Conservation (phyloP, 1,284 basidiomycete genomes). For the Coniferiporia sulphurascens region DNA sequence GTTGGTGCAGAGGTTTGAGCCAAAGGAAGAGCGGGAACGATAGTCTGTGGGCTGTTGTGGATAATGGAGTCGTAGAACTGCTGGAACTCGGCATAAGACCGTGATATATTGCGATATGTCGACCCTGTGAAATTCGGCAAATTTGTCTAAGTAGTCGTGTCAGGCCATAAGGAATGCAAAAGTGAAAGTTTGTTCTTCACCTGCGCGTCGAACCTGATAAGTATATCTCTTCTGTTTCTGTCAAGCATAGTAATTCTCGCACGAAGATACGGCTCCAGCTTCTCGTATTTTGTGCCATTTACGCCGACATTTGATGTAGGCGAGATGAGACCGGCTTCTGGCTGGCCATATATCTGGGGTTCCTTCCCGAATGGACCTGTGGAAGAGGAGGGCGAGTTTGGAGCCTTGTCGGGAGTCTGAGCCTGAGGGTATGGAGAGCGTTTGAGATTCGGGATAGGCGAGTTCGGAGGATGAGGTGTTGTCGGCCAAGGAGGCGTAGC, state of each 20-base stretch:
- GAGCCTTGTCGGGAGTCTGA: conserved; percentile 37
- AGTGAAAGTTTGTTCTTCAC: conserved; percentile 39
- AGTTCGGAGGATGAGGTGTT: conserved; percentile 36
- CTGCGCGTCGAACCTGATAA: conserved; percentile 90
- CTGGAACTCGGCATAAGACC: conserved; percentile 89
- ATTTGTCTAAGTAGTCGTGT: conserved; percentile 64
- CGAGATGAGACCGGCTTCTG: conserved; percentile 74
- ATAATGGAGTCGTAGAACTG: conserved; percentile 85
- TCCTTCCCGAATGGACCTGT: conserved; percentile 66
- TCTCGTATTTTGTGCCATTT: conserved; percentile 69
- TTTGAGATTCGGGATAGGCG: conserved; percentile 37
- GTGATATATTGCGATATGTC: conserved; percentile 86
- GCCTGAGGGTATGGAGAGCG: conserved; percentile 31
- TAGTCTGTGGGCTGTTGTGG: conserved; percentile 83
- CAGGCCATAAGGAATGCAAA: not conserved
- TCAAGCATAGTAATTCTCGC: conserved; percentile 87
- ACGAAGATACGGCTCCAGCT: conserved; percentile 74
- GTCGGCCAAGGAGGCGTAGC: conserved; percentile 39
- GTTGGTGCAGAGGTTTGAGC: conserved; percentile 91
- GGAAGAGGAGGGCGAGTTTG: conserved; percentile 27
- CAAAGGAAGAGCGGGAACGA: conserved; percentile 86
- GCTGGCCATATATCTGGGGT: conserved; percentile 79
- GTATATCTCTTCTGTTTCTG: conserved; percentile 87
- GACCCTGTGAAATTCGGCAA: conserved; percentile 84
- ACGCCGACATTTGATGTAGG: conserved; percentile 56